Base-by-base conservation (phyloP, 2,329 filamentous ascomycete genomes). In the Lomentospora prolificans region DNA sequence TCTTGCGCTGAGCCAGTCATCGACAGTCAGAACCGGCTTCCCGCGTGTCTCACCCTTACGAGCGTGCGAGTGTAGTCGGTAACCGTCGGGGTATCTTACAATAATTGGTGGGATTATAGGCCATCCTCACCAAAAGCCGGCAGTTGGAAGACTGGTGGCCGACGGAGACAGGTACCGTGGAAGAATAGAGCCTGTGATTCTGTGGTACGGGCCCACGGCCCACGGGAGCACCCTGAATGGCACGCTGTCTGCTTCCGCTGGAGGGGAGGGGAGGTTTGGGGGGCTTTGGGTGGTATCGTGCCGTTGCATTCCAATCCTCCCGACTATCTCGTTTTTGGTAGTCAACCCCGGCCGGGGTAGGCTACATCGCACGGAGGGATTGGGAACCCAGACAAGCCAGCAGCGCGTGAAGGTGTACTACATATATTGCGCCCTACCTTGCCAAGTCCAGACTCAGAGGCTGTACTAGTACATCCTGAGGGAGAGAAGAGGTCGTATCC, bases 191-290 rank as follows among this genome's bases (percentile, higher is more conserved):
- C 6, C 22, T 48, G 10, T 25, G 22, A 25, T 48, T 48, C 44
- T 48, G 44, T 48, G 44, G 44, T 48, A 48, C 22, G 44, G 44
- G 44, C 22, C 44, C 44, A 48, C 44, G 44, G 44, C 22, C 44
- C 44, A 27, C 44, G 44, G 44, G 44, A 48, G 44, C 44, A 48
- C 22, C 44, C 44, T 48, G 17, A 48, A 48, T 48, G 44, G 44
- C 22, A 48, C 44, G 44, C 44, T 48, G 44, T 22, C 22, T 48
- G 17, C 19, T 48, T 48, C 44, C 44, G 44, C 44, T 27, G 44
- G n/a, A 6, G 44, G 44, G 17, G 44, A 48, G 10, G 44, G 9
- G 44, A 48, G 44, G 44, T 48, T 48, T 12, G 19, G 44, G 10
- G 12, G 22, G 19, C 14, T 25, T 48, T n/a, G 44, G 44, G 22